Conservation (phyloP, 2,329 filamentous ascomycete genomes). For the Diaporthe caulivora region DNA sequence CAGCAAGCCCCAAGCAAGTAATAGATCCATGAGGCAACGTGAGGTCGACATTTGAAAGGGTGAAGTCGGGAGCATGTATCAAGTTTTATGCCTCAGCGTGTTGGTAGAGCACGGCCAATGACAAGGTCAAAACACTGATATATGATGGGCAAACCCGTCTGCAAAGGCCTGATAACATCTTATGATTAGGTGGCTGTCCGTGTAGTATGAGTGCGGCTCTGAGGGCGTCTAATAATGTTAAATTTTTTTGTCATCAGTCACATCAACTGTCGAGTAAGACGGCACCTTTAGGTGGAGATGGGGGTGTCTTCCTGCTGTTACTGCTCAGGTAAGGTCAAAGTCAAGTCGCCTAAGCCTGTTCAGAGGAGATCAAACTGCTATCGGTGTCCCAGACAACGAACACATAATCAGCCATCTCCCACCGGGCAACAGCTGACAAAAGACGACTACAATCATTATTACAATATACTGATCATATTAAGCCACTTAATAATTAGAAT, state of each 20-base stretch:
- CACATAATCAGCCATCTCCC: no score
- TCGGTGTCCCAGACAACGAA: no score
- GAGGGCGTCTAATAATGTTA: not conserved
- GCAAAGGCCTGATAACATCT: not conserved
- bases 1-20: no score
- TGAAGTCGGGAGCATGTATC: no score
- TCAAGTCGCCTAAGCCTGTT: no score
- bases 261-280: not conserved
- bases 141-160: not conserved
- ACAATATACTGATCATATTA: no score
- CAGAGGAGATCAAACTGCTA: no score
- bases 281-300: not conserved
- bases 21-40: no score
- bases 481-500: not conserved
- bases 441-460: no score
- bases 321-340: not conserved
- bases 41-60: no score
- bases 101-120: not conserved
- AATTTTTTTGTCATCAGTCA: not conserved
- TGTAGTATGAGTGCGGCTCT: not conserved
- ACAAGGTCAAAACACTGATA: not conserved
- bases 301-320: not conserved
- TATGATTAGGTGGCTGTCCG: not conserved
- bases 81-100: no score
- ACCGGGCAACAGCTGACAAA: no score